These are phyloP conservation scores for Pseudozyma thailandica DNA, from an alignment of 1,284 basidiomycete genomes.

Conservation along the genomic window DNA sequence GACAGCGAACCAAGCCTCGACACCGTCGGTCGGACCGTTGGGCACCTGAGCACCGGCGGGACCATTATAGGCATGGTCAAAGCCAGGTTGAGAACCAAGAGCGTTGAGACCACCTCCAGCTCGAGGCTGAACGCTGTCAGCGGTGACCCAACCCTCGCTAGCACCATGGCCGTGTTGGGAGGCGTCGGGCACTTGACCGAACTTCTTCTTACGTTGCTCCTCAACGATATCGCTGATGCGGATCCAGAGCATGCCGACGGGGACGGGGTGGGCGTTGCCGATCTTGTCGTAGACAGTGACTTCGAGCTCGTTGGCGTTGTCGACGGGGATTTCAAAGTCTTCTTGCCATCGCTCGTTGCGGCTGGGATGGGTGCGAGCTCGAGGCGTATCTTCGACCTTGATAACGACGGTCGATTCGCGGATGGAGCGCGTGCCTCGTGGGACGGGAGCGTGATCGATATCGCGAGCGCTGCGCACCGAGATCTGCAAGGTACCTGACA, in stretches of 20 bases:
- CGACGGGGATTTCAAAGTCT: constrained; percentile 93
- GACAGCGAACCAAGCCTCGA: constrained; percentile 96
- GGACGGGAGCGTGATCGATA: constrained; percentile 88
- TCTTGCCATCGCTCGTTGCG: constrained; percentile 97
- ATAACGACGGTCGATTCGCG: constrained; percentile 89
- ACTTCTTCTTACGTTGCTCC: constrained; percentile 90
- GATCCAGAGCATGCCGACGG: constrained; percentile 96
- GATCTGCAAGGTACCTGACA: constrained; percentile 91
- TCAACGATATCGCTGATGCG: constrained; percentile 94
- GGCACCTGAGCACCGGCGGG: constrained; percentile 57
- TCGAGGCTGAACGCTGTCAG: constrained; percentile 57
- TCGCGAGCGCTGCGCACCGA: constrained; percentile 89
- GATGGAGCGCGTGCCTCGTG: constrained; percentile 65
- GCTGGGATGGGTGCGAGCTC: constrained; percentile 89
- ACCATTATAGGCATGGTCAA: constrained; percentile 46
- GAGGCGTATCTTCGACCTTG: constrained; percentile 94
- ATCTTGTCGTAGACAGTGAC: constrained; percentile 95
- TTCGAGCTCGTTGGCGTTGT: constrained; percentile 98
- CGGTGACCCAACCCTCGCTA: constrained; percentile 66
- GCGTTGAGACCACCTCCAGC: constrained; percentile 27
- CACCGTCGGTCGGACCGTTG: constrained; percentile 74
- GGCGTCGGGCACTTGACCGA: constrained; percentile 72
- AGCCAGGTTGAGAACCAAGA: constrained; percentile 16
- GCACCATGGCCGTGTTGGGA: constrained; percentile 52
- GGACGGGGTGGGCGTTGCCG: constrained; percentile 79